Evolutionary conservation across 1,139 yeast genomes (phyloP).

Genomic region (Blastobotrys illinoisensis): DNA sequence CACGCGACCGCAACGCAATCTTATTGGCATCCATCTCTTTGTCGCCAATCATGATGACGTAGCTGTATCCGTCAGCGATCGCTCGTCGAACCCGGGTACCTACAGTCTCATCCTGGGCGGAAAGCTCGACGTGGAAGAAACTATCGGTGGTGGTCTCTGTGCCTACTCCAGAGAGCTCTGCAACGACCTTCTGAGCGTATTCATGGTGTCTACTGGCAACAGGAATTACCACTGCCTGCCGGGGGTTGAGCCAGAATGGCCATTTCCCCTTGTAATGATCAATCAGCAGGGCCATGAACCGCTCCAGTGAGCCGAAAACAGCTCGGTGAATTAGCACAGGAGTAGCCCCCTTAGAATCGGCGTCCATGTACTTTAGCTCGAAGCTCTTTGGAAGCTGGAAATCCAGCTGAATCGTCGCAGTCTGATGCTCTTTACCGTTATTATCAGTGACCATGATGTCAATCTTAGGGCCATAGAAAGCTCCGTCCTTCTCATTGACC

Average conservation of each 20-base stretch:
- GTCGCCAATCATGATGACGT: slow-evolving; percentile 80
- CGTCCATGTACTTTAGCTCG: slow-evolving; percentile 50
- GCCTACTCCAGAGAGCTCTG: slow-evolving; percentile 41
- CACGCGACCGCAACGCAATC: slow-evolving; percentile 63
- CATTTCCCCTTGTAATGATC: slow-evolving; percentile 93
- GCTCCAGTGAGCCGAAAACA: slow-evolving; percentile 87
- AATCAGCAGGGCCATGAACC: slow-evolving; percentile 83
- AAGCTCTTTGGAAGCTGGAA: slow-evolving; percentile 90
- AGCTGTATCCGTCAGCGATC: slow-evolving; percentile 68
- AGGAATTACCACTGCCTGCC: slow-evolving; percentile 85
- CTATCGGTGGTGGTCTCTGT: slow-evolving; percentile 9
- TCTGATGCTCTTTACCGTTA: slow-evolving; percentile 78
- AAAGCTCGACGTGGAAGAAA: slow-evolving; percentile 66
- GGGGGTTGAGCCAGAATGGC: slow-evolving; percentile 98
- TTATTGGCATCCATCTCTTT: slow-evolving; percentile 61
- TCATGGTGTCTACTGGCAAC: slow-evolving; percentile 54
- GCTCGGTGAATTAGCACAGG: slow-evolving; percentile 97
- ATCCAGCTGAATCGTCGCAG: slow-evolving; percentile 93
- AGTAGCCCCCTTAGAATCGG: slow-evolving; percentile 1
- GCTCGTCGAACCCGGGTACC: slow-evolving; percentile 80
- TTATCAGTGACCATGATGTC: slow-evolving; percentile 85
- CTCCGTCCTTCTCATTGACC: slow-evolving; percentile 89
- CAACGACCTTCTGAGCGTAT: slow-evolving; percentile 49
- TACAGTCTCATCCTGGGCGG: slow-evolving; percentile 67
- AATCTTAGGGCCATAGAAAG: slow-evolving; percentile 92